Evolutionary conservation across 2,329 filamentous ascomycete species (phyloP).

Genomic region (Davidsoniella eucalypti): DNA sequence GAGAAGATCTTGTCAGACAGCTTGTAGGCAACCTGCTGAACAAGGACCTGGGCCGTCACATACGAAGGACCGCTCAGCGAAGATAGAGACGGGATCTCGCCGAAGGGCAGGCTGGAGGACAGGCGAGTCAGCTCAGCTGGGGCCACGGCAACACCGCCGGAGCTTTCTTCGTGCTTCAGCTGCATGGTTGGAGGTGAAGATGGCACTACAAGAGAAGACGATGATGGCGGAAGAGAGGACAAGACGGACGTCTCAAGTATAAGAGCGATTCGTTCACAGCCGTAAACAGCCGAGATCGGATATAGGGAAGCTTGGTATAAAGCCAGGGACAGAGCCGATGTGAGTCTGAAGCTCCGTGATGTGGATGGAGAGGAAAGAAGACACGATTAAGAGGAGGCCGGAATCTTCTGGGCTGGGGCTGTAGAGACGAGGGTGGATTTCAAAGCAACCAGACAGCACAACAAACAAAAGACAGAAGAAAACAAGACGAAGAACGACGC

Average conservation of each 20-base stretch:
- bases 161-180: constrained; percentile 13
- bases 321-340: not conserved
- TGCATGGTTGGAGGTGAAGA: constrained; percentile 11
- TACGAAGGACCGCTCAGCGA: constrained; percentile 77
- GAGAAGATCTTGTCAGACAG: constrained; percentile 96
- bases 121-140: constrained; percentile 7
- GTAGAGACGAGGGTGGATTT: not conserved
- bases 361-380: not conserved
- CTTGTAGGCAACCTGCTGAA: constrained; percentile 90
- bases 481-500: not conserved
- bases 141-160: constrained; percentile 10
- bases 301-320: no score
- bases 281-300: no score
- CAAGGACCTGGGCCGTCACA: constrained; percentile 77
- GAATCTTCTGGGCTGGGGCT: not conserved
- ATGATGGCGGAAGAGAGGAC: not conserved
- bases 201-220: not conserved
- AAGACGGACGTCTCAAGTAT: not conserved
- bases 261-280: no score
- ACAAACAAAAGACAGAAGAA: not conserved
- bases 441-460: not conserved
- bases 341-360: not conserved
- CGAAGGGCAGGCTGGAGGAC: constrained; percentile 40
- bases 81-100: constrained; percentile 35
- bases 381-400: not conserved